These are phyloP conservation scores for Miscanthus sacchariflorus DNA, from an alignment of 202 grass and related monocot species.

Conservation along the genomic window DNA sequence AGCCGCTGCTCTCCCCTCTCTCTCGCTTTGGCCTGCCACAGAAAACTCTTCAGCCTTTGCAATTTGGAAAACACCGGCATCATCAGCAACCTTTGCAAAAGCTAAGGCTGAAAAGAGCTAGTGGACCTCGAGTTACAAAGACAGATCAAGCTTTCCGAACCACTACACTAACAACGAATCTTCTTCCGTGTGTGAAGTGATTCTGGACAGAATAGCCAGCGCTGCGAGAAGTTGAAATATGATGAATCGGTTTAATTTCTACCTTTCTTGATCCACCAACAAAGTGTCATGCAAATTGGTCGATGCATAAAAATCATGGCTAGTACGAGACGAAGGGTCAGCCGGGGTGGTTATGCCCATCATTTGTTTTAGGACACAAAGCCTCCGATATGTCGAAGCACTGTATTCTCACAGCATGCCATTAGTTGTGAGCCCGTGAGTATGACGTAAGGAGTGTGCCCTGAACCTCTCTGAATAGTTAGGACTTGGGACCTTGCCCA, in stretches of 20 bases:
- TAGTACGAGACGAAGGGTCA: neutral
- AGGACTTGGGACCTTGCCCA: neutral
- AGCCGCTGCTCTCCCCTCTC: too few relatives aligned
- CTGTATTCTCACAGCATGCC: neutral
- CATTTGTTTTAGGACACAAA: neutral
- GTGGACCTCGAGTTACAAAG: neutral
- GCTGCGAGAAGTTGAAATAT: neutral
- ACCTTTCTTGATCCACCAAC: neutral
- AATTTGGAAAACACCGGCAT: neutral
- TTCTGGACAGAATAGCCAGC: neutral
- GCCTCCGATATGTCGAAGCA: neutral
- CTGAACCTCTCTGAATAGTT: neutral
- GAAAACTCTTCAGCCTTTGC: neutral
- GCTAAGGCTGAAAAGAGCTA: neutral
- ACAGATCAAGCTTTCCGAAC: conserved; percentile 8
- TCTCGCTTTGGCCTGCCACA: too few relatives aligned
- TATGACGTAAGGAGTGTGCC: neutral
- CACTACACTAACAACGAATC: neutral
- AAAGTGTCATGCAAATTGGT: neutral
- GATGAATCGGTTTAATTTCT: neutral
- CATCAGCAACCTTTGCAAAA: conserved; percentile 13
- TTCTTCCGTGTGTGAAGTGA: neutral
- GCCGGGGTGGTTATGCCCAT: neutral
- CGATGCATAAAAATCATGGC: neutral
- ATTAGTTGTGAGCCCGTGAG: neutral